Percentiles rank a stretch among this genome's conserved stretches.
These are phyloP conservation scores for Quercus gilva DNA, from an alignment of 306 rosid species.

Conservation along the genomic window DNA sequence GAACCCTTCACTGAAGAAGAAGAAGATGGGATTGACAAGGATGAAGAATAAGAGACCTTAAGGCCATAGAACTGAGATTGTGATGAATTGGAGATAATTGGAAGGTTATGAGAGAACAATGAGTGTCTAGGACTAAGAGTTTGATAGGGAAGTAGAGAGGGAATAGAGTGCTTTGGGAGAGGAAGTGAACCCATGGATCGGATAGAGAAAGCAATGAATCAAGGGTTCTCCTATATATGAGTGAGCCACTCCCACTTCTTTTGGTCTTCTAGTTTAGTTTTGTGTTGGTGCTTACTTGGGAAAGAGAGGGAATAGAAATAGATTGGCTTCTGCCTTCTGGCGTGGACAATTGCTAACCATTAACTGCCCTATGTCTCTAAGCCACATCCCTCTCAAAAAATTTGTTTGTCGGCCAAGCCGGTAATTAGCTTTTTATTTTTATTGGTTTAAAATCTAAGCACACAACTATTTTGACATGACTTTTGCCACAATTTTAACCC, in stretches of 20 bases:
- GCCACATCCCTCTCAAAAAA: too few relatives aligned
- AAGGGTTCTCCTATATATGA: background rate
- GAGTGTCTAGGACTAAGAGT: constrained; percentile 43
- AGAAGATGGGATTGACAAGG: constrained; percentile 35
- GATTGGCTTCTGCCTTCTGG: constrained; percentile 28
- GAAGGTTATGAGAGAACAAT: constrained; percentile 30
- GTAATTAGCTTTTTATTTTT: too few relatives aligned
- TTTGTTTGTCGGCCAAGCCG: too few relatives aligned
- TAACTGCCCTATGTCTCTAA: background rate
- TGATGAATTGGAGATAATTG: constrained; percentile 39
- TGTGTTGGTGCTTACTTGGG: background rate
- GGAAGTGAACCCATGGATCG: constrained; percentile 57
- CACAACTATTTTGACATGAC: too few relatives aligned
- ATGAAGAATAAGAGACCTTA: constrained; percentile 47
- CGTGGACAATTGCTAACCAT: constrained; percentile 66
- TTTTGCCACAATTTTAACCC: too few relatives aligned
- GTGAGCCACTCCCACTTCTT: background rate
- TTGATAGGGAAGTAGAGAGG: constrained; percentile 38
- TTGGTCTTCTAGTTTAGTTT: background rate
- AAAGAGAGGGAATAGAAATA: constrained; percentile 11
- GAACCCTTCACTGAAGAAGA: constrained; percentile 34
- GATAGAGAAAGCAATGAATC: background rate
- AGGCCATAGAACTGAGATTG: constrained; percentile 65
- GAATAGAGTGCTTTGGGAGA: constrained; percentile 47
- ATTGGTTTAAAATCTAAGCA: too few relatives aligned